Conservation (phyloP, 1,139 yeast genomes). For the Pichia terricola region DNA sequence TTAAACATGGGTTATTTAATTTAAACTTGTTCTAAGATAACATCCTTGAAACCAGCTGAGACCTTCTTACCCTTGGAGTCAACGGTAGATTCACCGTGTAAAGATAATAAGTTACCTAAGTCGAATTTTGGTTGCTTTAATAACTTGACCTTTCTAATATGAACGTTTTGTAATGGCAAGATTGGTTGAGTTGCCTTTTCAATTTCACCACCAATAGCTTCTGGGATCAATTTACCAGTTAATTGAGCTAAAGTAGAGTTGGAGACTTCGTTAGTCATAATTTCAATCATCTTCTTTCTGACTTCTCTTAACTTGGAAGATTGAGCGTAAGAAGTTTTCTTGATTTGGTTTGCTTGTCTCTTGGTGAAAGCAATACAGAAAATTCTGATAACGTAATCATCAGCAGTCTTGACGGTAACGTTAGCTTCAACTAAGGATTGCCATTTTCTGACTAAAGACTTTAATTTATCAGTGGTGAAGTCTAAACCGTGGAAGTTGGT, state of each 20-base stretch:
- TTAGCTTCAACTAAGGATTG: slow-evolving; percentile 86
- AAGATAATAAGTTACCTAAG: slow-evolving; percentile 77
- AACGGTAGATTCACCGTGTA: slow-evolving; percentile 77
- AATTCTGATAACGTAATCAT: slow-evolving; percentile 81
- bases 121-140: slow-evolving; percentile 89
- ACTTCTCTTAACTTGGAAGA: slow-evolving; percentile 76
- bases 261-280: slow-evolving; percentile 78
- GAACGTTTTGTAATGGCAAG: slow-evolving; percentile 86
- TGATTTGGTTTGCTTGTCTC: slow-evolving; percentile 82
- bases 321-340: slow-evolving; percentile 89
- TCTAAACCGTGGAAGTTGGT: slow-evolving; percentile 95
- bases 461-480: slow-evolving; percentile 83
- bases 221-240: slow-evolving; percentile 82
- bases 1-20: background rate
- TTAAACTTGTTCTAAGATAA: slow-evolving; percentile 76
- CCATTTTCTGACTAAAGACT: slow-evolving; percentile 91
- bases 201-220: slow-evolving; percentile 84
- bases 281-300: slow-evolving; percentile 80
- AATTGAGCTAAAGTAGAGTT: slow-evolving; percentile 81
- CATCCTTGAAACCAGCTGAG: slow-evolving; percentile 81
- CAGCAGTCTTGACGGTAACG: slow-evolving; percentile 86
- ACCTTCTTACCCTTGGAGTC: slow-evolving; percentile 92
- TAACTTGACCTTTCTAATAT: slow-evolving; percentile 86
- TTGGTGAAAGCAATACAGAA: slow-evolving; percentile 90
- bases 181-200: slow-evolving; percentile 78